Evolutionary conservation across 371 early-diverging fungal species (phyloP).

Genomic region (Nematocida sp.): DNA sequence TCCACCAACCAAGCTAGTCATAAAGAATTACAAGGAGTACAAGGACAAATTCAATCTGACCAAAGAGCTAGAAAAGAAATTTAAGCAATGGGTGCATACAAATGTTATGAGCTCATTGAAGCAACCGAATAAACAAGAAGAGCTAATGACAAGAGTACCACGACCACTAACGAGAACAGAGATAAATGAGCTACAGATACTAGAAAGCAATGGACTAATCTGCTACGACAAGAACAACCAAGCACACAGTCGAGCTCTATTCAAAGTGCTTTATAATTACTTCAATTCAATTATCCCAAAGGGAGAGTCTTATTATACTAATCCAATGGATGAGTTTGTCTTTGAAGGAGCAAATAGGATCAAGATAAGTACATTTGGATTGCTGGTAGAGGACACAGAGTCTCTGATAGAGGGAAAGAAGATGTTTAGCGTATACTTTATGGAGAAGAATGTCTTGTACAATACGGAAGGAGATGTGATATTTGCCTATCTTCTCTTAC

Average conservation of each 20-base stretch:
- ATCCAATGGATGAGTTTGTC: constrained; percentile 52
- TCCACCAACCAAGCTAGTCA: constrained; percentile 21
- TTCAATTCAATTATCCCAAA: constrained; percentile 34
- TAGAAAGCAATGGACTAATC: constrained; percentile 34
- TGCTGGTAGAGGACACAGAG: constrained; percentile 46
- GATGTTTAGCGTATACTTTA: constrained; percentile 47
- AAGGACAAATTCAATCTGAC: constrained; percentile 6
- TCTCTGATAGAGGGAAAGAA: constrained; percentile 43
- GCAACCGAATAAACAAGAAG: too few relatives aligned
- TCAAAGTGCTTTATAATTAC: constrained; percentile 42
- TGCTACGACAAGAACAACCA: constrained; percentile 50
- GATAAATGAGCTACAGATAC: constrained; percentile 20
- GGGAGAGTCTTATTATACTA: constrained; percentile 32
- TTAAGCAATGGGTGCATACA: constrained; percentile 16
- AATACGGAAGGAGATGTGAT: constrained; percentile 43
- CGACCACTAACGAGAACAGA: constrained; percentile 4
- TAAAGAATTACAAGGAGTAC: constrained; percentile 44
- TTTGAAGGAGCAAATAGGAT: constrained; percentile 33
- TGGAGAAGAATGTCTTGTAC: constrained; percentile 35
- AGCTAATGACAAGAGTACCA: neutral
- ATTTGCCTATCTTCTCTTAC: constrained; percentile 32
- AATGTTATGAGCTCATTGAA: too few relatives aligned
- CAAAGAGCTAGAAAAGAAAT: constrained; percentile 39
- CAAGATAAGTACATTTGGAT: constrained; percentile 37
- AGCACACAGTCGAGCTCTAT: constrained; percentile 13